Conservation (phyloP, 768 basidiomycete species). For the Tylopilus sp. region DNA sequence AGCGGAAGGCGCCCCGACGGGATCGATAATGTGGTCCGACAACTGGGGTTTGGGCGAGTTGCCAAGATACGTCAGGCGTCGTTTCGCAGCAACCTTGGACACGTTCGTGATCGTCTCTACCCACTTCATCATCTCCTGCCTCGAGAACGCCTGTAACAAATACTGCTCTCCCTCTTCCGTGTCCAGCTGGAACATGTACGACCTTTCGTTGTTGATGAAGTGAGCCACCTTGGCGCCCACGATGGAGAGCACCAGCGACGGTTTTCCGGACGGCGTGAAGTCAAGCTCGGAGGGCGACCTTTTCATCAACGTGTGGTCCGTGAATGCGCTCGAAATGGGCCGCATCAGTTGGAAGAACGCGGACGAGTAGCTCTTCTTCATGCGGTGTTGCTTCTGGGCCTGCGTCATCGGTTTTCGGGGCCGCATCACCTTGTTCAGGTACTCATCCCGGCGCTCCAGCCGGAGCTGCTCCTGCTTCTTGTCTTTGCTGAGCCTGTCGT, state of each 20-base stretch:
- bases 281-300: conserved; percentile 73
- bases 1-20: conserved; percentile 43
- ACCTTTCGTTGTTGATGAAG: conserved; percentile 77
- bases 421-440: conserved; percentile 71
- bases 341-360: conserved; percentile 84
- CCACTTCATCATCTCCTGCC: conserved; percentile 74
- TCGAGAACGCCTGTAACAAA: conserved; percentile 68
- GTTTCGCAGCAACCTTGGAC: conserved; percentile 69
- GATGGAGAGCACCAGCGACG: conserved; percentile 69
- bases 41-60: conserved; percentile 70
- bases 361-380: conserved; percentile 83
- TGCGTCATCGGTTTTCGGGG: conserved; percentile 47
- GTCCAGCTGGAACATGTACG: conserved; percentile 78
- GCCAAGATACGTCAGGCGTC: conserved; percentile 78
- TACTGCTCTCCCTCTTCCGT: conserved; percentile 88
- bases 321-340: conserved; percentile 85
- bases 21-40: conserved; percentile 69
- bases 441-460: conserved; percentile 70
- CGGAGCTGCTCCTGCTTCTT: conserved; percentile 72
- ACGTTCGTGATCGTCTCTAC: conserved; percentile 69
- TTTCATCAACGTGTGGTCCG: conserved; percentile 52
- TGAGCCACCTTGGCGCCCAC: conserved; percentile 67
- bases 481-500: conserved; percentile 69
- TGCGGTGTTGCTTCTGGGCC: conserved; percentile 72
- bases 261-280: conserved; percentile 69